A percentile compares a stretch with the other conserved stretches of the same genome.
Conservation (phyloP, 345 rosid genomes). For the Linum tenue region DNA sequence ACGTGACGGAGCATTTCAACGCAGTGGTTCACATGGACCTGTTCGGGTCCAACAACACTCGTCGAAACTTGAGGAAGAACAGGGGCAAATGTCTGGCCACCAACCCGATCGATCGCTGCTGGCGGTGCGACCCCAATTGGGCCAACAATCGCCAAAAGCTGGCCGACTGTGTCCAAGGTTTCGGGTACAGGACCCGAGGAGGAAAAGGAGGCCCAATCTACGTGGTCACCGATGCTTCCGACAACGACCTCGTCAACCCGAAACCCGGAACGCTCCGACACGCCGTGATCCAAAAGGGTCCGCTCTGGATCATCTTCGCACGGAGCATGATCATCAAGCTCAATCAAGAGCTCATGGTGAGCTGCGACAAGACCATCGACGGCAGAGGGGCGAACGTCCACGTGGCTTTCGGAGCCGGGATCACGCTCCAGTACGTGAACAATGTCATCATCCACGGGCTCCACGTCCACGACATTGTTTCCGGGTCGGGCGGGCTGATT, state of each 20-base stretch:
- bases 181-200: conserved; percentile 51
- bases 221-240: conserved; percentile 52
- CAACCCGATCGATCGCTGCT: conserved; percentile 81
- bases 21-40: conserved; percentile 28
- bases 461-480: conserved; percentile 45
- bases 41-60: conserved; percentile 29
- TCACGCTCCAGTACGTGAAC: conserved; percentile 43
- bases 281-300: conserved; percentile 53
- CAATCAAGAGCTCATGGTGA: conserved; percentile 52
- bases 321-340: conserved; percentile 52
- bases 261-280: conserved; percentile 64
- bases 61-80: conserved; percentile 29
- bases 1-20: conserved; percentile 37
- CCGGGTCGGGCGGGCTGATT: conserved; percentile 46
- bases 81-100: conserved; percentile 49
- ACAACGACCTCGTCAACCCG: conserved; percentile 50
- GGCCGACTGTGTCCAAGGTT: conserved; percentile 53
- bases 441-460: conserved; percentile 62
- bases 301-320: conserved; percentile 72
- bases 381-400: conserved; percentile 59
- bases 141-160: conserved; percentile 42
- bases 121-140: conserved; percentile 74
- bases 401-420: conserved; percentile 54
- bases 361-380: conserved; percentile 68
- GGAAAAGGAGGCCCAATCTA: conserved; percentile 50